A percentile compares a stretch with the other conserved stretches of the same genome.
These are phyloP conservation scores for Myriosclerotinia scirpicola DNA, from an alignment of 2,329 filamentous ascomycete species.

Conservation along the genomic window DNA sequence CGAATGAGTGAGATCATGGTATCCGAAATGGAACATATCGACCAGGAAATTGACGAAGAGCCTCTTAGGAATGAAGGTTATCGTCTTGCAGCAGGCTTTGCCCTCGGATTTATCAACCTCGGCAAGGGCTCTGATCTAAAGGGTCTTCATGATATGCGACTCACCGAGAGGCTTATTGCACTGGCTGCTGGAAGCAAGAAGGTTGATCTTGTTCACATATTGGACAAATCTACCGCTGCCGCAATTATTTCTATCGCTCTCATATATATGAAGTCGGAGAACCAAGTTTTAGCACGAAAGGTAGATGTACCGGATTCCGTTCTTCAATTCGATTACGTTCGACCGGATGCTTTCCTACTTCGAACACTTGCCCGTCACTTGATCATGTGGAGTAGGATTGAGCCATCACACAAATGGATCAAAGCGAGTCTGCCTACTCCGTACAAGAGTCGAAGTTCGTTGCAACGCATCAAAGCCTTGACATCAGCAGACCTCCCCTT, in stretches of 20 bases:
- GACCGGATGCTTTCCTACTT: constrained; percentile 87
- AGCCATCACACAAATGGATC: constrained; percentile 74
- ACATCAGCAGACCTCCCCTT: constrained; percentile 85
- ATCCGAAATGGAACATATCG: constrained; percentile 89
- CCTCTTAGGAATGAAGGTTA: constrained; percentile 93
- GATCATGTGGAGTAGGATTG: constrained; percentile 87
- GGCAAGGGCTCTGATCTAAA: constrained; percentile 85
- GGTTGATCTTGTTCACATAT: constrained; percentile 85
- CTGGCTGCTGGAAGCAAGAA: constrained; percentile 88
- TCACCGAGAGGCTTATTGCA: constrained; percentile 83
- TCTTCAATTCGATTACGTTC: constrained; percentile 91
- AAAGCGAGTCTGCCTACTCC: constrained; percentile 67
- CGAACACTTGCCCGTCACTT: constrained; percentile 86
- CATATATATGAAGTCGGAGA: constrained; percentile 96
- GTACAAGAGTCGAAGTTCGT: constrained; percentile 62
- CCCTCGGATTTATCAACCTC: constrained; percentile 90
- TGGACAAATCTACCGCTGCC: constrained; percentile 91
- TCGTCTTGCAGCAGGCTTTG: constrained; percentile 87
- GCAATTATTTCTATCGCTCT: constrained; percentile 86
- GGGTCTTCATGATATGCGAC: constrained; percentile 88
- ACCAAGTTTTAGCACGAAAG: constrained; percentile 82
- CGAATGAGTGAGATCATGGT: constrained; percentile 99
- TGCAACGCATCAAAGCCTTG: constrained; percentile 61
- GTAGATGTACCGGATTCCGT: constrained; percentile 89
- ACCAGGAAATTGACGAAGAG: constrained; percentile 78